phyloP scores from a whole-genome alignment of 305 asterid genomes.

The Solanum aculeatissimum region DNA sequence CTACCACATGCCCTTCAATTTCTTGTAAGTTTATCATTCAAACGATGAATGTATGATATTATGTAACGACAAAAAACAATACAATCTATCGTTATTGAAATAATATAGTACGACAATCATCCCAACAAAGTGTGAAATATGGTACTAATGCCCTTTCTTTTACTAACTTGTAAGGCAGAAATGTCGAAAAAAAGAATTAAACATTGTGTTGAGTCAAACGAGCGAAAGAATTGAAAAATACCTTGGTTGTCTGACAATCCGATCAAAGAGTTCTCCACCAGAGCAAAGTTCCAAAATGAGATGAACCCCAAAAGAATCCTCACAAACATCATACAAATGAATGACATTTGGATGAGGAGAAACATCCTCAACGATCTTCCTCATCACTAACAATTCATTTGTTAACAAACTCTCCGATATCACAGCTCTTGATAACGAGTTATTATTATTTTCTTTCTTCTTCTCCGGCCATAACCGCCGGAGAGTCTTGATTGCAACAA shows the following conservation, averaged over 20 bases:
- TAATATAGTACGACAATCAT: too few relatives aligned
- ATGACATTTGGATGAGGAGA: conserved; percentile 79
- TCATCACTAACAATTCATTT: conserved; percentile 77
- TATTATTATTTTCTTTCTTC: neutral
- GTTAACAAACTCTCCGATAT: conserved; percentile 56
- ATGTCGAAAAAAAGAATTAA: neutral
- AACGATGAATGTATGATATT: too few relatives aligned
- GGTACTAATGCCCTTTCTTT: too few relatives aligned
- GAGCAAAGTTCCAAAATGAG: conserved; percentile 62
- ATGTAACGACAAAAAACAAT: too few relatives aligned
- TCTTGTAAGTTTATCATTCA: too few relatives aligned
- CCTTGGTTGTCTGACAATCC: conserved; percentile 61
- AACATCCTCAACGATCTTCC: conserved; percentile 67
- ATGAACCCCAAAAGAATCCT: conserved; percentile 53
- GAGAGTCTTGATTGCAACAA: conserved; percentile 62
- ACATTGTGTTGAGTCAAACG: neutral
- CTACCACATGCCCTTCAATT: too few relatives aligned
- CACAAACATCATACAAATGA: conserved; percentile 62
- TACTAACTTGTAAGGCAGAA: too few relatives aligned
- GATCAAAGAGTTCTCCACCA: conserved; percentile 72
- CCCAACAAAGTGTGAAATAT: too few relatives aligned
- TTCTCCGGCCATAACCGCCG: conserved; percentile 27
- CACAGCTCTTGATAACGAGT: neutral
- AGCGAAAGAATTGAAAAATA: neutral
- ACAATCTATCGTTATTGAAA: too few relatives aligned